A percentile compares a stretch with the other conserved stretches of the same genome.
Conservation (phyloP, 2,329 filamentous ascomycete genomes). For the Epichloe gansuensis region DNA sequence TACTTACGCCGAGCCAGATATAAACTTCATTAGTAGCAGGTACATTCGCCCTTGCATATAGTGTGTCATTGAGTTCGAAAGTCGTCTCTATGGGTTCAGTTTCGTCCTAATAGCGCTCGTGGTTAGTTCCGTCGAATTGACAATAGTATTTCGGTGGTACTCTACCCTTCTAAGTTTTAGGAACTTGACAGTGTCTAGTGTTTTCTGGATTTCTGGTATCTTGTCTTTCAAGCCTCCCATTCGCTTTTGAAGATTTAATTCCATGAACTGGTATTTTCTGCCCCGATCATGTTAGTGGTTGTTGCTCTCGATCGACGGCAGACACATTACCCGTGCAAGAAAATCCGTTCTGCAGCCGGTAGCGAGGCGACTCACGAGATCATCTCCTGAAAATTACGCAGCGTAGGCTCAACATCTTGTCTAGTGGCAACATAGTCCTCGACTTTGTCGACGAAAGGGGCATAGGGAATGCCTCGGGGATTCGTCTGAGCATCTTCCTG, state of each 20-base stretch:
- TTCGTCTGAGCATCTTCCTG: constrained; percentile 51
- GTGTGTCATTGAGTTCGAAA: constrained; percentile 92
- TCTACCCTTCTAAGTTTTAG: constrained; percentile 60
- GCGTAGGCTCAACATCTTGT: constrained; percentile 65
- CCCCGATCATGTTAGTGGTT: constrained; percentile 4
- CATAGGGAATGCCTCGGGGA: constrained; percentile 69
- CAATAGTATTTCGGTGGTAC: not conserved
- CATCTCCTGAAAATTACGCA: constrained; percentile 85
- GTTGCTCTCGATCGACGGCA: not conserved
- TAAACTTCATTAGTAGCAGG: constrained; percentile 83
- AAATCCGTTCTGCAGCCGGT: not conserved
- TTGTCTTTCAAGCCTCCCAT: constrained; percentile 78
- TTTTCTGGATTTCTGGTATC: constrained; percentile 95
- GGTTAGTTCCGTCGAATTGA: not conserved
- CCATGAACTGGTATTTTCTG: constrained; percentile 99
- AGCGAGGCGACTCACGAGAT: constrained; percentile 54
- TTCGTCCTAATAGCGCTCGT: constrained; percentile 24
- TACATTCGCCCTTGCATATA: constrained; percentile 79
- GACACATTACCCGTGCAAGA: not conserved
- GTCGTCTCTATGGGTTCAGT: constrained; percentile 73
- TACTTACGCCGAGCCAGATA: constrained; percentile 75
- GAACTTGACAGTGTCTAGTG: constrained; percentile 80
- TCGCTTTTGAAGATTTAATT: constrained; percentile 78
- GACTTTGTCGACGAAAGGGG: constrained; percentile 77
- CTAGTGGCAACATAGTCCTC: constrained; percentile 75